phyloP scores from a whole-genome alignment of 345 rosid genomes.

The Noccaea caerulescens region DNA sequence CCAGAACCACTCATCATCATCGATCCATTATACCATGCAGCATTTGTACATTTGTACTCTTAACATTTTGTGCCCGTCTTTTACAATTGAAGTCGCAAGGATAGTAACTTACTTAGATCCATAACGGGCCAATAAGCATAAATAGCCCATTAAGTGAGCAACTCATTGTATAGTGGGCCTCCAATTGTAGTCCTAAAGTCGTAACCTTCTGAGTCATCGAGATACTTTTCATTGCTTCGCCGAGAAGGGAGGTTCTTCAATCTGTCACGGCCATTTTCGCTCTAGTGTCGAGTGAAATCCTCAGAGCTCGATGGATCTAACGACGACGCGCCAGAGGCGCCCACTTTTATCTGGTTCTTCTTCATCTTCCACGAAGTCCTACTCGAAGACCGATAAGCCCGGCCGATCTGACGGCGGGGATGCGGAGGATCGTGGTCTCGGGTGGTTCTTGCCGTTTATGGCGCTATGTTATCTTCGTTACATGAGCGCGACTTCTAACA shows the following conservation, averaged over 20 bases:
- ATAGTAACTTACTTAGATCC: background rate
- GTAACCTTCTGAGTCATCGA: background rate
- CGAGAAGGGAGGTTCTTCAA: constrained; percentile 37
- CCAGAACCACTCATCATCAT: too few relatives aligned
- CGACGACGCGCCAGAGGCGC: constrained; percentile 79
- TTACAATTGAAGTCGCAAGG: too few relatives aligned
- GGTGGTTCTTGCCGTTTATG: constrained; percentile 77
- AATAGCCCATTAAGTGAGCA: background rate
- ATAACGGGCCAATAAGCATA: constrained; percentile 13
- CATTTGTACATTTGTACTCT: too few relatives aligned
- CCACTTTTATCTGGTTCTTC: constrained; percentile 50
- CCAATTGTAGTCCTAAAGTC: too few relatives aligned
- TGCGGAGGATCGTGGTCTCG: constrained; percentile 54
- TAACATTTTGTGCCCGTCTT: too few relatives aligned
- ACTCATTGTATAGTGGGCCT: too few relatives aligned
- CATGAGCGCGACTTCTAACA: constrained; percentile 98
- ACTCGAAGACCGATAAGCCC: constrained; percentile 69
- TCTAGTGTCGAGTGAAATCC: constrained; percentile 5
- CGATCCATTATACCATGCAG: too few relatives aligned
- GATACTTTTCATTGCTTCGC: constrained; percentile 33
- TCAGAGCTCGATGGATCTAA: constrained; percentile 54
- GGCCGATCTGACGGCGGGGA: constrained; percentile 47
- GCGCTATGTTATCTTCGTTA: constrained; percentile 80
- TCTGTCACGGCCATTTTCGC: constrained; percentile 31
- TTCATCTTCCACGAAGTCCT: constrained; percentile 48